Evolutionary conservation across 2,329 filamentous ascomycete species (phyloP).

Genomic region (Neoarthrinium moseri): DNA sequence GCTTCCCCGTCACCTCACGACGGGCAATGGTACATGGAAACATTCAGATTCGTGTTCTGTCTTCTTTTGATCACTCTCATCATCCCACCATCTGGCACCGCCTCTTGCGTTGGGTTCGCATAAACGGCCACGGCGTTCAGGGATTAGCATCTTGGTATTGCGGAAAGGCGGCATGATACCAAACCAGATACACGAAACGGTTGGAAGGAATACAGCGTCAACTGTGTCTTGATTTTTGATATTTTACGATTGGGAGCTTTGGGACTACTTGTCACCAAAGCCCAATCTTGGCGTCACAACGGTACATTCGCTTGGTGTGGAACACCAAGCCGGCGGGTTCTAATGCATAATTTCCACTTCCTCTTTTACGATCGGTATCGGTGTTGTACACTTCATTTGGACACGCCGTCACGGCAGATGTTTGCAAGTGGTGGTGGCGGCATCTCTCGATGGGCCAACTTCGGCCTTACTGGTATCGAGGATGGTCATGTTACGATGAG

Average conservation of each 20-base stretch:
- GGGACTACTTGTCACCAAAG: background rate
- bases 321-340: background rate
- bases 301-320: slow-evolving; percentile 7
- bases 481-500: background rate
- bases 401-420: background rate
- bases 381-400: background rate
- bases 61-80: background rate
- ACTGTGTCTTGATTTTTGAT: background rate
- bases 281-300: background rate
- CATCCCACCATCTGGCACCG: background rate
- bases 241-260: background rate
- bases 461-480: background rate
- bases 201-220: background rate
- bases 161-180: background rate
- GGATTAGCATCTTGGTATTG: slow-evolving; percentile 1
- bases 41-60: background rate
- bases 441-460: background rate
- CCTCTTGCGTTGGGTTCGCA: background rate
- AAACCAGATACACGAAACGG: slow-evolving; percentile 6
- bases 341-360: slow-evolving; percentile 11
- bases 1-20: background rate
- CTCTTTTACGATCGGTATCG: background rate
- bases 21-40: background rate
- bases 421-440: background rate
- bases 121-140: slow-evolving; percentile 4